Base-by-base conservation (phyloP, 139 green algal species). In the Picochlorum costavermella region DNA sequence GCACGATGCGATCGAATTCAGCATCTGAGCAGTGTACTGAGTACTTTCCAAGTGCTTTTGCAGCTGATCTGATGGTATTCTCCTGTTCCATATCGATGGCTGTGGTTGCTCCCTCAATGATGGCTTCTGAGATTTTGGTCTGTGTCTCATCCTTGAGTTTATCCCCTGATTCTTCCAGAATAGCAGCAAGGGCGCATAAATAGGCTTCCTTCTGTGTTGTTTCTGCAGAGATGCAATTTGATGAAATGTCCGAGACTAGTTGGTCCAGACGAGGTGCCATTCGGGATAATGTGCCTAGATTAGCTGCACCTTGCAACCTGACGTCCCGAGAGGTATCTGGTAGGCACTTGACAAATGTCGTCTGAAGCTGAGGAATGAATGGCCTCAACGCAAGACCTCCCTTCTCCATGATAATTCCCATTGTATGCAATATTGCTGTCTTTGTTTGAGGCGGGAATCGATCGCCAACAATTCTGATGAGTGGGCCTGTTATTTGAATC, bases 361-460 rank as follows among this genome's bases (percentile, higher is more conserved):
- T 96, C 79, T 98, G 93, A 60, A 98, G 85, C 80, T 96, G 91
- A n/a, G 93, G 88, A 65, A 96, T 84, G 69, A 98, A 98, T 10
- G 90, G 89, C 78, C 94, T 94, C 23, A 98, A 81, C 3, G 73
- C 84, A 16, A 80, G n/a, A 6, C 93, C 90, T 5, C 81, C 90
- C 65, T 92, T 90, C 58, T 30, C 60, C 58, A 98, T 90, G 37
- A 98, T 75, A 49, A 88, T 56, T 31, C 81, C 88, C 51, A 99
- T 80, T 3, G 91, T 92, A 23, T 67, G 63, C 43, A 98, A 74
- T 63, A 99, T 94, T 56, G 93, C 91, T 6, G 76, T 77, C 79
- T 95, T 95, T 61, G 92, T 75, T 56, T 87, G 58, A 29, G 66
- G 76, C 3, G 81, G 66, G 66, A 88, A 85, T 25, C 77, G 68